Evolutionary conservation across 495 filamentous ascomycete species (phyloP), one percentile per base, ranked within the genome.

Genomic region (Trichoderma parareesei): DNA sequence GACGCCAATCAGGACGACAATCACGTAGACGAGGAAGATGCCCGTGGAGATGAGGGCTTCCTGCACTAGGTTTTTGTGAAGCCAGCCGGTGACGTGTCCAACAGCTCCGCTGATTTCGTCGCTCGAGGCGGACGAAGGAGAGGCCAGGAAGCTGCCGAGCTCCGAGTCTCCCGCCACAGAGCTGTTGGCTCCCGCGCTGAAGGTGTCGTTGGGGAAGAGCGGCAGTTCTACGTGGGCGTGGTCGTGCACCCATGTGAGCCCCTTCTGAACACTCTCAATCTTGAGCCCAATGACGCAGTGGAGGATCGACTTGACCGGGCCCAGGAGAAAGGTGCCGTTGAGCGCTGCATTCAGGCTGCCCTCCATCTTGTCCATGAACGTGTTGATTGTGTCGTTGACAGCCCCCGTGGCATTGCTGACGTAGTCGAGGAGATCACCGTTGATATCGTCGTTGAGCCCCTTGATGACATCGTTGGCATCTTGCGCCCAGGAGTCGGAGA

Each of bases 161-260:
- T 80, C 76, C 41, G 77, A 74, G 59, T 84, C 79, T 60, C 84
- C 79, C 41, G 77, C 71, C 68, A 92, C 78, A 68, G 84, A 87
- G 44, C 83, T 77, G 16, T 82, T 74, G 43, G 93, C 90, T 38
- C 93, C 93, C 44, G 86, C 77, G 61, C 90, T 92, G 80, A 98
- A 96, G 38, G 88, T 89, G 69, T 97, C 81, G 70, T 90, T 86
- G 37, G 84, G 81, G 40, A 98, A 83, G 27, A 82, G 71, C 0
- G 95, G 94, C 70, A 98, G 88, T 65, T 85, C 76, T 67, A 98
- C 82, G 61, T 95, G 84, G 1, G 95, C 92, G 69, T 97, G 72
- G 68, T 98, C 88, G 65, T 86, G 80, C 41, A 95, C 88, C 92
- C 92, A 98, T 0, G 90, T 95, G 0, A 98, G 84, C 9, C 89